Evolutionary conservation across 1,284 basidiomycete species (phyloP).

Genomic region (Retiboletus flavoniger): DNA sequence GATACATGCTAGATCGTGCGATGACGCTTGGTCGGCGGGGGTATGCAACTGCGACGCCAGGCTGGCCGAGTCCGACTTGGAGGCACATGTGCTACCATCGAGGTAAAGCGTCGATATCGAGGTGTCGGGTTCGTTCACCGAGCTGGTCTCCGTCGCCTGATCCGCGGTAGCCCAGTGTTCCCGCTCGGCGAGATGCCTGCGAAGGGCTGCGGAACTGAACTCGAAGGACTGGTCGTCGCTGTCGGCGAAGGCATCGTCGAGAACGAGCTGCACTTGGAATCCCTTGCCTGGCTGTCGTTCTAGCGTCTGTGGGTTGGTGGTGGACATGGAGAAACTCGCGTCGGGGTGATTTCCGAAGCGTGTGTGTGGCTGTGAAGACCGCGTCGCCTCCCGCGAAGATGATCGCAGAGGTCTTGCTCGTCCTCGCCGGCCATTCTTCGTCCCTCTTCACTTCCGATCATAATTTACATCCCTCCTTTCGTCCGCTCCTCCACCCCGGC

Average conservation of each 20-base stretch:
- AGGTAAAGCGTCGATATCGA: slow-evolving; percentile 62
- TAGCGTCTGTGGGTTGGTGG: slow-evolving; percentile 11
- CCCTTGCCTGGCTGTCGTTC: slow-evolving; percentile 31
- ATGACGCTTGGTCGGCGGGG: slow-evolving; percentile 35
- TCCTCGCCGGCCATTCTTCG: slow-evolving; percentile 81
- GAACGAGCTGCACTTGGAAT: slow-evolving; percentile 37
- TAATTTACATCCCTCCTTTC: slow-evolving; percentile 62
- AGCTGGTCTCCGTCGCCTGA: slow-evolving; percentile 30
- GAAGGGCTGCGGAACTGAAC: slow-evolving; percentile 58
- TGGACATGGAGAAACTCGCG: slow-evolving; percentile 12
- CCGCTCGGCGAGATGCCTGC: slow-evolving; percentile 57
- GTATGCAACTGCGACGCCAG: slow-evolving; percentile 23
- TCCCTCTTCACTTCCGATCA: slow-evolving; percentile 68
- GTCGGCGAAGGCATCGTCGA: slow-evolving; percentile 71
- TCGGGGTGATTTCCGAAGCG: no score
- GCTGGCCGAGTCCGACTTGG: slow-evolving; percentile 26
- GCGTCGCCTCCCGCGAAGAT: not conserved
- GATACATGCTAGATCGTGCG: slow-evolving; percentile 46
- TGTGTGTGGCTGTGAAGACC: slow-evolving; percentile 21
- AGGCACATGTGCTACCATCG: slow-evolving; percentile 33
- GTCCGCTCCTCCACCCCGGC: slow-evolving; percentile 78
- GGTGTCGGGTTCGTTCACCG: slow-evolving; percentile 42
- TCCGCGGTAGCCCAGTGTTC: slow-evolving; percentile 30
- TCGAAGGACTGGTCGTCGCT: slow-evolving; percentile 48
- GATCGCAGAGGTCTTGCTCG: slow-evolving; percentile 80